Percentiles rank a stretch among this genome's conserved stretches.
These are phyloP conservation scores for Alloteropsis semialata DNA, from an alignment of 176 grass and related monocot genomes.

Conservation along the genomic window DNA sequence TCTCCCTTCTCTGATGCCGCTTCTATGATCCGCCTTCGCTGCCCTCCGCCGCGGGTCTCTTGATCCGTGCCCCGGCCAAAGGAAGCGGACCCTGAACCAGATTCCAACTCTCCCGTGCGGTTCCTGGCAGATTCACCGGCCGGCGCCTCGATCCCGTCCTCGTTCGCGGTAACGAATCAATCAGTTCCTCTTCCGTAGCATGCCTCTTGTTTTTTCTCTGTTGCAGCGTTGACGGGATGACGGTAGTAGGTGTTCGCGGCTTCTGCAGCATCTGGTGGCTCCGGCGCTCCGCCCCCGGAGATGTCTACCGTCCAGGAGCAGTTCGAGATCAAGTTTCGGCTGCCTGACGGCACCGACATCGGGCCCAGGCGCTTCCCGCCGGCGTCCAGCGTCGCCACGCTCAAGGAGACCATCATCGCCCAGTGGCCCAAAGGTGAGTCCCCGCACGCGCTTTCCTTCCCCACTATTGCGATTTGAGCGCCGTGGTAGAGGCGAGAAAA, in stretches of 20 bases:
- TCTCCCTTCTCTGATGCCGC: neutral
- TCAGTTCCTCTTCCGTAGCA: neutral
- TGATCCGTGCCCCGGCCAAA: slow-evolving; percentile 18
- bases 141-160: neutral
- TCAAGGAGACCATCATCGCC: slow-evolving; percentile 80
- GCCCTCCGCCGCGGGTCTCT: slow-evolving; percentile 10
- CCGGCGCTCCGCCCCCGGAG: neutral
- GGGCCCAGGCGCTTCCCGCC: slow-evolving; percentile 64
- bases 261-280: neutral
- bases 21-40: slow-evolving; percentile 22
- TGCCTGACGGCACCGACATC: slow-evolving; percentile 78
- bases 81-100: neutral
- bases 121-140: slow-evolving; percentile 9
- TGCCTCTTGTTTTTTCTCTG: neutral
- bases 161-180: slow-evolving; percentile 5
- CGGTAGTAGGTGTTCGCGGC: neutral
- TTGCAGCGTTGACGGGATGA: neutral
- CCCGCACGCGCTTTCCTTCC: neutral
- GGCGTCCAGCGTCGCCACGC: slow-evolving; percentile 66
- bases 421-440: slow-evolving; percentile 79
- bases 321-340: slow-evolving; percentile 79
- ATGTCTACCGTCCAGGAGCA: slow-evolving; percentile 58
- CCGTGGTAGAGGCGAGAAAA: neutral
- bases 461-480: neutral
- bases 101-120: slow-evolving; percentile 2